These are phyloP conservation scores for Aspergillus sp. DNA, from an alignment of 2,329 filamentous ascomycete species.

Conservation along the genomic window DNA sequence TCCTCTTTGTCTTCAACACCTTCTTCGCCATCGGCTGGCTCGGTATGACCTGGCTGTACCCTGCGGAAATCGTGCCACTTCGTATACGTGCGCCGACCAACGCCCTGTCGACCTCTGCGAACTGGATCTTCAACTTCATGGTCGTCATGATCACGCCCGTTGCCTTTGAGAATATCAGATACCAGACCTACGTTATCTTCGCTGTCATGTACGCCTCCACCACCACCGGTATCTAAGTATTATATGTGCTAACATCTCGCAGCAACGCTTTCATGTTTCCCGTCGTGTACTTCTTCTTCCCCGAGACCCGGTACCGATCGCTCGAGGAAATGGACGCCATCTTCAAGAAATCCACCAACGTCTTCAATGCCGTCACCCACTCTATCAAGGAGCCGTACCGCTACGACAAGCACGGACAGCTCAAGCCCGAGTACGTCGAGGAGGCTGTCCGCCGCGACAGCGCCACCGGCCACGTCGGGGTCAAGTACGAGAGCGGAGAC, in stretches of 20 bases:
- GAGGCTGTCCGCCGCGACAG: constrained; percentile 31
- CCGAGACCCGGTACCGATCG: constrained; percentile 59
- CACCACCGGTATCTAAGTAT: neutral
- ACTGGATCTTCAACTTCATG: constrained; percentile 54
- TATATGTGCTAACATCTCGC: constrained; percentile 10
- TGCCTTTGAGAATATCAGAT: constrained; percentile 30
- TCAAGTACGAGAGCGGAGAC: constrained; percentile 27
- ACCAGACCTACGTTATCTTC: constrained; percentile 37
- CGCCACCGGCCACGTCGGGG: constrained; percentile 10
- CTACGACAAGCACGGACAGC: constrained; percentile 58
- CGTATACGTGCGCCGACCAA: constrained; percentile 50
- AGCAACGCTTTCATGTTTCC: constrained; percentile 57
- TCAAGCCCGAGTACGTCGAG: constrained; percentile 50
- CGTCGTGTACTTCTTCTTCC: constrained; percentile 61
- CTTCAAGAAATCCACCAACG: constrained; percentile 55
- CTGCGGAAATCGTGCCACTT: constrained; percentile 50
- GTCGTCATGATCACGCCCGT: constrained; percentile 46
- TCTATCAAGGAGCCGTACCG: constrained; percentile 54
- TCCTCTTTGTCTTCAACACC: constrained; percentile 22
- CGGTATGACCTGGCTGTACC: constrained; percentile 55
- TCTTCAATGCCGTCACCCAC: constrained; percentile 50
- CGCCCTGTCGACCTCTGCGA: constrained; percentile 48
- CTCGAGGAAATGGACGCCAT: constrained; percentile 71
- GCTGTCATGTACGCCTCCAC: constrained; percentile 46
- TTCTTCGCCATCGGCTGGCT: constrained; percentile 45